Base-by-base conservation (phyloP, 2,329 filamentous ascomycete species). In the Ilyonectria destructans region DNA sequence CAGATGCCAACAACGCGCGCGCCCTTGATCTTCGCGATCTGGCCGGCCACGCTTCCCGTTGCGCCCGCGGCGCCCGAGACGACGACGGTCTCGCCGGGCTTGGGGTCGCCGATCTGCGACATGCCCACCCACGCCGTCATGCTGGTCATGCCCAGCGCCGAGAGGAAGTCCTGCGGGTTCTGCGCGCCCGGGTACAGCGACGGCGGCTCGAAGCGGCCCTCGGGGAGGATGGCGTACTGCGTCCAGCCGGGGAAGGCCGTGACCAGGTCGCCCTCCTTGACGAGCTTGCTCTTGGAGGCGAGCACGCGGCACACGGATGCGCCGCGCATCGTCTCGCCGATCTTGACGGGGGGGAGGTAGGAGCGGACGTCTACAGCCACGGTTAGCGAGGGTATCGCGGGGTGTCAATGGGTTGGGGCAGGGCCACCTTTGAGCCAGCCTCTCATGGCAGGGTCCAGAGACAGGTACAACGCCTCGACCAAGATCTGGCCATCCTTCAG, bases 111-210 rank as follows among this genome's bases (percentile, higher is more conserved):
- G 52, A 95, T 88, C 62, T 92, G 87, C 33, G 88, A 80, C 77
- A 95, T 88, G 21, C 93, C 93, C 70, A 93, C 92, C 82, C 93
- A 95, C 2, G 93, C 93, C 0, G 93, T 95, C 69, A 95, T 74
- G 2, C 91, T 91, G 0, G 92, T 93, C 79, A 90, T 82, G 13
- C 93, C 93, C 40, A 89, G 82, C 26, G 88, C 86, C 5, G 89
- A 89, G 60, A 92, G 82, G 13, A 89, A 85, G 77, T 93, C 91
- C 15, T 90, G 90, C 21, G 83, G 75, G 65, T 82, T 78, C 31
- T 79, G 74, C 17, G 83, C 78, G 33, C 79, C 71, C 4, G 86
- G 85, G 68, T 85, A 80, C 23, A 74, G 67, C 15, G 84, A 75
- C 5, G 80, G 65, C 17, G 81, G 79, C 73, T 85, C 80, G 57